Evolutionary conservation across 805 yeast species (phyloP).

Genomic region (Jamesozyma hellenica): DNA sequence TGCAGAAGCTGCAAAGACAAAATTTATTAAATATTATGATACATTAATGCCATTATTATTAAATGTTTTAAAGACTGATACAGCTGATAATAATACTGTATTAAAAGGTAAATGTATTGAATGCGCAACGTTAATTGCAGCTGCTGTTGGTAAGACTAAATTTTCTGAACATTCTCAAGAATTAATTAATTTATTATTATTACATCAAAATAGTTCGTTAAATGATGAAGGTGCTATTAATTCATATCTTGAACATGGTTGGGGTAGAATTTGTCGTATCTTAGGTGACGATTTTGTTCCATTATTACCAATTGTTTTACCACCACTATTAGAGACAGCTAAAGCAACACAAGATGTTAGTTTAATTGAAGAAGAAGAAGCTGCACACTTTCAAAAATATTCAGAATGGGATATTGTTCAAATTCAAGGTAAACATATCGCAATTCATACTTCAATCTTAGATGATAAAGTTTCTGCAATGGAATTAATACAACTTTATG

Average conservation of each 20-base stretch:
- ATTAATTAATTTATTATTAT: conserved; percentile 58
- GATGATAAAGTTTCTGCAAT: conserved; percentile 92
- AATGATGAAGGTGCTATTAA: conserved; percentile 71
- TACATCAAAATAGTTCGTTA: conserved; percentile 50
- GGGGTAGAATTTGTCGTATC: conserved; percentile 88
- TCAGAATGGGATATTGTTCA: conserved; percentile 95
- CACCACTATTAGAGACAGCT: conserved; percentile 80
- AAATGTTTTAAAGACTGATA: conserved; percentile 67
- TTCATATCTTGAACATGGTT: conserved; percentile 82
- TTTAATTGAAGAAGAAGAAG: conserved; percentile 78
- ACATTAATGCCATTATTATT: conserved; percentile 84
- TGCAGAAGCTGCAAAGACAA: conserved; percentile 89
- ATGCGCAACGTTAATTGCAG: conserved; percentile 87
- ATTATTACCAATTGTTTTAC: conserved; percentile 71
- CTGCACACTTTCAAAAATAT: conserved; percentile 70
- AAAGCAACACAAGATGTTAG: conserved; percentile 84
- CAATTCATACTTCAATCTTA: conserved; percentile 86
- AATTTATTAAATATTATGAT: conserved; percentile 85
- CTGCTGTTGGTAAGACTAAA: conserved; percentile 89
- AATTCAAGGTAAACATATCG: conserved; percentile 83
- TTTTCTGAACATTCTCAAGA: conserved; percentile 68
- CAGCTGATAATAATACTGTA: conserved; percentile 66
- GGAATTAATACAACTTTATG: conserved; percentile 76
- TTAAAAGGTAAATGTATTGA: conserved; percentile 91
- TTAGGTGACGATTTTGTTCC: conserved; percentile 82